phyloP scores from a whole-genome alignment of 2,329 filamentous ascomycete genomes.

The Coleophoma cylindrospora region DNA sequence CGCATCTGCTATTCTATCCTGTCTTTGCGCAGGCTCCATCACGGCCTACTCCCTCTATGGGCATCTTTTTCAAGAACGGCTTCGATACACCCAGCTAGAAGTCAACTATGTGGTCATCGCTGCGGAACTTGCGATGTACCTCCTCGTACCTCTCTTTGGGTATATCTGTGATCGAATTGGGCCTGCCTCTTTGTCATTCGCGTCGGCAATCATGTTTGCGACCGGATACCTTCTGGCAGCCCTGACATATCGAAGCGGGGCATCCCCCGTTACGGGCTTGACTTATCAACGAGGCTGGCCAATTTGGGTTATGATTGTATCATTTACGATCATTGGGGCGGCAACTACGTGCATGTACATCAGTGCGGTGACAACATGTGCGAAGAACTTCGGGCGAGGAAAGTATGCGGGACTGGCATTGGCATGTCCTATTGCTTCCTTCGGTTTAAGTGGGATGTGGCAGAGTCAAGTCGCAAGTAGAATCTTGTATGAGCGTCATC shows the following conservation, averaged over 20 bases:
- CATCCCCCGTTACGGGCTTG: constrained; percentile 32
- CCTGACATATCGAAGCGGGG: constrained; percentile 62
- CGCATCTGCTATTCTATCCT: constrained; percentile 46
- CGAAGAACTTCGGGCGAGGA: constrained; percentile 94
- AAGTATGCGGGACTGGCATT: constrained; percentile 85
- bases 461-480: constrained; percentile 82
- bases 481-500: constrained; percentile 64
- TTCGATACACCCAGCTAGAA: constrained; percentile 86
- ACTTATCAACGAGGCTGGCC: constrained; percentile 53
- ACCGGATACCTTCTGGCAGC: constrained; percentile 80
- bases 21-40: constrained; percentile 83
- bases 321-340: constrained; percentile 77
- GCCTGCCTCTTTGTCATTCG: constrained; percentile 68
- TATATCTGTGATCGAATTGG: constrained; percentile 89
- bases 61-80: constrained; percentile 77
- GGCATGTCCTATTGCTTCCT: constrained; percentile 84
- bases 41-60: constrained; percentile 93
- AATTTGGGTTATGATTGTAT: constrained; percentile 76
- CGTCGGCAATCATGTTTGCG: constrained; percentile 71
- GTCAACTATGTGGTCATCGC: constrained; percentile 88
- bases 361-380: constrained; percentile 85
- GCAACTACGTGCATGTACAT: constrained; percentile 89
- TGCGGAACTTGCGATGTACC: constrained; percentile 83
- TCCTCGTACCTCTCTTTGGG: constrained; percentile 85
- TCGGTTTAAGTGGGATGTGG: constrained; percentile 94